Evolutionary conservation across 345 rosid species (phyloP), one percentile per base, ranked within the genome.

Genomic region (Eutrema heterophyllum): DNA sequence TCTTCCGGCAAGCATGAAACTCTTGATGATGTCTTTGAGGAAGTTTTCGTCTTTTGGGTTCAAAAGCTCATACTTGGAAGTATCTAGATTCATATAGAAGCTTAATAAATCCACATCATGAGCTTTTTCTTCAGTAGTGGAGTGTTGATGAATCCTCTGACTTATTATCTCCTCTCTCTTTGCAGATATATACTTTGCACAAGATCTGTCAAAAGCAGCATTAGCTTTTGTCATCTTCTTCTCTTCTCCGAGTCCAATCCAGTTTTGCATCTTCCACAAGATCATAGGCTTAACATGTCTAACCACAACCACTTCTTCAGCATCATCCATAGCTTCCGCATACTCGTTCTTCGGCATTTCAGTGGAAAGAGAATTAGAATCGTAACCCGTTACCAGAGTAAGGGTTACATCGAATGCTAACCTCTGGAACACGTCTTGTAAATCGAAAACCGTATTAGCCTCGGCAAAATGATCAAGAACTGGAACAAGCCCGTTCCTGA

Each of bases 1-100:
- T 62, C 84, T 63, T 29, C 90, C 89, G 3, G 87, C 90, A 27
- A 82, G 32, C 78, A 84, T 58, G 72, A 86, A 76, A 61, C 62
- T 84, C 32, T 80, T 16, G 50, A 86, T 49, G 50, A 71, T 84
- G 65, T 83, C 90, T 70, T 83, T 83, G 18, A 86, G 39, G 71
- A 83, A 86, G 66, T 81, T 67, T 11, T 84, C 79, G 7, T 70
- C 78, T 32, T 21, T 36, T 4, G 78, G 64, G 6, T 74, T 64
- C n/a, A 67, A 57, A 6, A 75, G 35, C 60, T 75, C 26, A 32
- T 68, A 75, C 61, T 16, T 67, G 13, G 54, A 45, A 4, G 62
- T 53, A 16, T 77, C 71, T 3, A 59, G 63, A 9, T 58, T 75
- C 56, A 86, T 66, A 24, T 77, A 64, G 65, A 64, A 48, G 29